Conservation (phyloP, 306 rosid genomes). For the Pyrus bretschneideri region DNA sequence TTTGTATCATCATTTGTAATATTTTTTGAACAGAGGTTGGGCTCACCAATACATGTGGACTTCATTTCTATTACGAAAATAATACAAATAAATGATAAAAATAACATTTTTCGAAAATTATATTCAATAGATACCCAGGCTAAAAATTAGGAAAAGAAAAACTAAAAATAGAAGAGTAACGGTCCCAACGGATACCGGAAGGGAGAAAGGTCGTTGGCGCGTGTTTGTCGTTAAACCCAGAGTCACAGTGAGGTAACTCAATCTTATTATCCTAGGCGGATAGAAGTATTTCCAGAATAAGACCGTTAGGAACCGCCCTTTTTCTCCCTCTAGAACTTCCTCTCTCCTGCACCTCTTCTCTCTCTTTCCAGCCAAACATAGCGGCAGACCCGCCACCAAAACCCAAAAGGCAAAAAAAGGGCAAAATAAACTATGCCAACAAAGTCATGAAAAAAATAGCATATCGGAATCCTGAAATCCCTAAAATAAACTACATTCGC, state of each 20-base stretch:
- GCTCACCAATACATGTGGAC: no score
- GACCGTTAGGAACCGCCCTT: neutral
- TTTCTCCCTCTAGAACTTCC: neutral
- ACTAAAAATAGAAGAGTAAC: neutral
- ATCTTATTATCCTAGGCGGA: neutral
- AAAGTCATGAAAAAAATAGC: no score
- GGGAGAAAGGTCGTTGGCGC: neutral
- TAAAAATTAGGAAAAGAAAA: neutral
- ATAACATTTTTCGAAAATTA: no score
- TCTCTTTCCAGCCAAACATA: neutral
- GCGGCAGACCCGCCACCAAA: neutral
- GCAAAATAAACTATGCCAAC: no score
- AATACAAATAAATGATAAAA: no score
- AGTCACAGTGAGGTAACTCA: neutral
- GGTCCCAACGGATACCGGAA: neutral
- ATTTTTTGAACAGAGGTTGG: rapidly evolving
- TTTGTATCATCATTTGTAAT: no score
- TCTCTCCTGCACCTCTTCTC: neutral
- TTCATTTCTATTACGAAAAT: no score
- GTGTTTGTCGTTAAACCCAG: neutral
- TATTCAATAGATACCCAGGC: no score
- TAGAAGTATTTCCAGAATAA: neutral
- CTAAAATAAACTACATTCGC: no score
- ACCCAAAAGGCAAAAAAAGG: neutral
- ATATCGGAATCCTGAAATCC: no score